Conservation (phyloP, 768 basidiomycete species). For the Mycena filopes region DNA sequence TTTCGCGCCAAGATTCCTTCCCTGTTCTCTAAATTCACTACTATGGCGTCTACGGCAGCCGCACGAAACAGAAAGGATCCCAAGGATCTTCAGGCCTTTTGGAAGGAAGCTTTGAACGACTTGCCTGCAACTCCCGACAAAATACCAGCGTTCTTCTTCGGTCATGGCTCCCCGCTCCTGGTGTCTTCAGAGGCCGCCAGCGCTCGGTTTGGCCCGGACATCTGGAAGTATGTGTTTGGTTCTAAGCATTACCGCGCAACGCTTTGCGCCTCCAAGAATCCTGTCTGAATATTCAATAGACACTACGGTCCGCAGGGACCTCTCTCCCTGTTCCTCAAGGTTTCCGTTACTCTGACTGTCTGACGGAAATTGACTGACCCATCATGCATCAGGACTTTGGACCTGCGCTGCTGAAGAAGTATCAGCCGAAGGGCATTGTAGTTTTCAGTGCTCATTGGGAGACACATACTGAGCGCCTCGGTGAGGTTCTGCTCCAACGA, state of each 20-base stretch:
- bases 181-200: slow-evolving; percentile 33
- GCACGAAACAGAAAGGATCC: slow-evolving; percentile 24
- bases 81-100: slow-evolving; percentile 54
- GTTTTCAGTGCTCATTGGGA: slow-evolving; percentile 91
- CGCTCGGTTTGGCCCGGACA: too few relatives aligned
- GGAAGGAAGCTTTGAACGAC: slow-evolving; percentile 63
- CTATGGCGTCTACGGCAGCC: background rate
- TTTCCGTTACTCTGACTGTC: slow-evolving; percentile 40
- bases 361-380: background rate
- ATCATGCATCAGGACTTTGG: slow-evolving; percentile 59
- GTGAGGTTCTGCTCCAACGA: slow-evolving; percentile 43
- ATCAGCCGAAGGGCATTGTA: slow-evolving; percentile 80
- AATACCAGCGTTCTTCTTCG: slow-evolving; percentile 83
- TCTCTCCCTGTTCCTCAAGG: slow-evolving; percentile 64
- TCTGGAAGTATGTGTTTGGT: too few relatives aligned
- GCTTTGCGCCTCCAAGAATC: too few relatives aligned
- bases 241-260: too few relatives aligned
- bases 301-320: slow-evolving; percentile 59
- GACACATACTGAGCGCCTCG: slow-evolving; percentile 64
- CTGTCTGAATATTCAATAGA: slow-evolving; percentile 26
- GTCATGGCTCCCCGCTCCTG: slow-evolving; percentile 71
- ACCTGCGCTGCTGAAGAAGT: slow-evolving; percentile 70
- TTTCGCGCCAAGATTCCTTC: too few relatives aligned
- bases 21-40: too few relatives aligned
- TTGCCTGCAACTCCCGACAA: slow-evolving; percentile 67